Conservation (phyloP, 2,329 filamentous ascomycete genomes). For the Botrytis deweyae region DNA sequence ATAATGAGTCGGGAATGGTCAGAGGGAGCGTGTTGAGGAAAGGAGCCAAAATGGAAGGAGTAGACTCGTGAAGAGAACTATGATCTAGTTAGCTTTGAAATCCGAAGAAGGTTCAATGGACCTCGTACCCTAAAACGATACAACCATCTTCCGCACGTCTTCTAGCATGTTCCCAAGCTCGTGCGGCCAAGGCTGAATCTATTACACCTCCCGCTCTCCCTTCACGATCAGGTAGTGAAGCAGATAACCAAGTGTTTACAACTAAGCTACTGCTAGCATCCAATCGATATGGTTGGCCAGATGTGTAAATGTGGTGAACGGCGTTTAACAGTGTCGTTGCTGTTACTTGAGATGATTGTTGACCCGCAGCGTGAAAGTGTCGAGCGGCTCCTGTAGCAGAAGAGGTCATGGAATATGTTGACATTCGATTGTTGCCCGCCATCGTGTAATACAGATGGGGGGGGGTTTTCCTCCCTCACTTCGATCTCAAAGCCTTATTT, state of each 20-base stretch:
- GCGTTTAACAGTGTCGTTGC: conserved; percentile 91
- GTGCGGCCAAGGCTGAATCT: conserved; percentile 72
- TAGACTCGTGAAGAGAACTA: conserved; percentile 84
- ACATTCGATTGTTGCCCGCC: conserved; percentile 43
- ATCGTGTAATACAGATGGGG: conserved; percentile 29
- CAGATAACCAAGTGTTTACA: conserved; percentile 93
- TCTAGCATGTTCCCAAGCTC: conserved; percentile 95
- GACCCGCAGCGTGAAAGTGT: conserved; percentile 55
- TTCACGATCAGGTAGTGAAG: conserved; percentile 66
- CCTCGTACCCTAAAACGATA: conserved; percentile 76
- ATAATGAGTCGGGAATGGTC: conserved; percentile 70
- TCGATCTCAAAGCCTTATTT: conserved; percentile 23
- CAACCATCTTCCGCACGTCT: conserved; percentile 94
- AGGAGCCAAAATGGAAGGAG: conserved; percentile 78
- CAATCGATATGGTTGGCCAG: conserved; percentile 77
- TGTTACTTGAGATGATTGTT: conserved; percentile 77
- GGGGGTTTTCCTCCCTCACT: conserved; percentile 25
- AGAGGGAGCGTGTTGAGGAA: conserved; percentile 82
- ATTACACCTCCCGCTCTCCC: conserved; percentile 74
- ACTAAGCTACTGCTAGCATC: conserved; percentile 89
- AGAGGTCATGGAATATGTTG: conserved; percentile 67
- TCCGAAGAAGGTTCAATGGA: not conserved
- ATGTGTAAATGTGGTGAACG: conserved; percentile 83
- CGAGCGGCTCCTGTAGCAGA: conserved; percentile 59
- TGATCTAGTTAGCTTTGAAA: conserved; percentile 16